A percentile compares a stretch with the other conserved stretches of the same genome.
Conservation (phyloP, 257 asterid species). For the Fraxinus pennsylvanica region DNA sequence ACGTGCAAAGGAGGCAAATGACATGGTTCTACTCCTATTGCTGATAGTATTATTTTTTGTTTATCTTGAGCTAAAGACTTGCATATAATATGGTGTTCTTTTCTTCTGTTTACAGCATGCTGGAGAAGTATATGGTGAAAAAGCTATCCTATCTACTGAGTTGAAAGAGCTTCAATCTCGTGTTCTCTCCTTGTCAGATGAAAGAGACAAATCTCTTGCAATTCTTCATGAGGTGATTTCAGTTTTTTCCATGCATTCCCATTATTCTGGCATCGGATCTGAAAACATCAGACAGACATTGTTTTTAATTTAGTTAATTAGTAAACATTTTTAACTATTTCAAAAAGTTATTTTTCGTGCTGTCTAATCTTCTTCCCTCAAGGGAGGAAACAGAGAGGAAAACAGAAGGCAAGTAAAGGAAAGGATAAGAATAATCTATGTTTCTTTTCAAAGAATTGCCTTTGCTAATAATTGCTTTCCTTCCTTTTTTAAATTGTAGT, state of each 20-base stretch:
- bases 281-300: neutral
- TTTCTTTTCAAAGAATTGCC: neutral
- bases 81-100: neutral
- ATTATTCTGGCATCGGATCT: neutral
- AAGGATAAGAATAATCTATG: neutral
- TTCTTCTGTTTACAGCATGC: conserved; percentile 55
- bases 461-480: neutral
- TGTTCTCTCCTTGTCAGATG: conserved; percentile 65
- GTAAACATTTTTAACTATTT: neutral
- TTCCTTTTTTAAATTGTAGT: neutral
- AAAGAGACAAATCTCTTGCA: conserved; percentile 76
- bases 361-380: neutral
- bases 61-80: conserved; percentile 10
- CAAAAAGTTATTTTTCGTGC: neutral
- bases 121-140: conserved; percentile 94
- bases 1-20: conserved; percentile 70
- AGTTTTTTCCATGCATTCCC: neutral
- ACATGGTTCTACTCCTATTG: conserved; percentile 55
- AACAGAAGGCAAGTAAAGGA: neutral
- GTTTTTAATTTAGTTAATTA: neutral
- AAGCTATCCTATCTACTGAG: conserved; percentile 81
- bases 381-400: neutral
- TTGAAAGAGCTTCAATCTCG: conserved; percentile 91
- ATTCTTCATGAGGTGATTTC: conserved; percentile 67
- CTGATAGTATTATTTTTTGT: conserved; percentile 13